Evolutionary conservation across 2,329 filamentous ascomycete species (phyloP), one percentile per base, ranked within the genome.

Genomic region (Nigrograna mackinnonii): DNA sequence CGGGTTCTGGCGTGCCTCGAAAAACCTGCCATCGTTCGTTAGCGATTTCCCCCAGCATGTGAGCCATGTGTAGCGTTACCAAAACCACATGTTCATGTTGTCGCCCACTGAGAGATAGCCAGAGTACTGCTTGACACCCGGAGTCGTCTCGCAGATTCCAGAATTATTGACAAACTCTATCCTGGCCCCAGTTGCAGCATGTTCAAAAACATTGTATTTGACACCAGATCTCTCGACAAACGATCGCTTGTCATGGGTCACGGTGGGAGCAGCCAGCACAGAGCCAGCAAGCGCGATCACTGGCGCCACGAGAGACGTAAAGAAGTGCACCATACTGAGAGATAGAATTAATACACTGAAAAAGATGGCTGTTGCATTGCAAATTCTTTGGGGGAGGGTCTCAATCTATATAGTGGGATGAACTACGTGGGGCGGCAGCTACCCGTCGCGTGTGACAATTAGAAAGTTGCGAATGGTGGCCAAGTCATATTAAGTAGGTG

Each of bases 71-170:
- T 28, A 28, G n/a, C 24, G 24, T 28, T 47, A 59, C 56, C 56
- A 60, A 24, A 60, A 60, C 54, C 54, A 60, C 54, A 58, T 57
- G 38, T 60, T 52, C 54, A 58, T 79, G 72, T 47, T 76, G 58
- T 37, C 74, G 54, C n/a, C 71, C 22, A 79, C 68, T 43, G 78
- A 76, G 11, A 78, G 68, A 50, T 80, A 80, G 26, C 78, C 76
- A 4, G 74, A 73, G 51, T 75, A 79, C 6, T 73, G 76, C 37
- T 79, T 79, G 35, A 80, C 76, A 14, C 72, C 71, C 1, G 73
- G 72, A 4, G 76, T 77, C 3, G 71, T 75, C 62, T 81, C 78
- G 51, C 78, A 79, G 44, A 78, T 78, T 4, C 78, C 77, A 12
- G 55, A 58, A 44, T 61, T 58, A 16, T 51, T 52, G 37, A 62